phyloP scores from a whole-genome alignment of 768 basidiomycete genomes.

The Kwoniella sp. region DNA sequence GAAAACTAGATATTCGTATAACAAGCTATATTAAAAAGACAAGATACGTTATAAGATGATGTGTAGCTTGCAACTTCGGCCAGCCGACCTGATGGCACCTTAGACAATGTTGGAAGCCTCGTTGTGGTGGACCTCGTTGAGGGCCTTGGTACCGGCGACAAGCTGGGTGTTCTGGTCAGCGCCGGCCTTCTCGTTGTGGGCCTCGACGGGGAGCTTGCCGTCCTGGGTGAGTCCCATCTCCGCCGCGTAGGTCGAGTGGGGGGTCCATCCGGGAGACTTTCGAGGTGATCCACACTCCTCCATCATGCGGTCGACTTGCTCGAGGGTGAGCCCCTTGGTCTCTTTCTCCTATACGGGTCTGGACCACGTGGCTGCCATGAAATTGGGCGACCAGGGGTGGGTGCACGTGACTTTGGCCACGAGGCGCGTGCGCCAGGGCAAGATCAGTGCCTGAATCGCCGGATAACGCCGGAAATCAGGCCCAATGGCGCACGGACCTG shows the following conservation, averaged over 20 bases:
- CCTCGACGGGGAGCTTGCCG: conserved; percentile 37
- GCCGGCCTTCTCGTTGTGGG: conserved; percentile 18
- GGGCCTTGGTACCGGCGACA: conserved; percentile 20
- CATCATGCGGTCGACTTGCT: conserved; percentile 52
- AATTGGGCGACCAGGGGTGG: too few species aligned
- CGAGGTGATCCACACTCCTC: conserved; percentile 40
- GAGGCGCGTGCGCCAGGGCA: too few species aligned
- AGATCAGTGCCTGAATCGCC: not conserved
- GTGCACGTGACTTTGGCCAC: too few species aligned
- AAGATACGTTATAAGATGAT: not conserved
- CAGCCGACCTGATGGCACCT: too few species aligned
- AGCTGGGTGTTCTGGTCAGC: conserved; percentile 25
- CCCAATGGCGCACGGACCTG: too few species aligned
- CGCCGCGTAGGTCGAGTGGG: conserved; percentile 53
- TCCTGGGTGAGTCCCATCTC: conserved; percentile 42
- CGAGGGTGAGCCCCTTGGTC: conserved; percentile 69
- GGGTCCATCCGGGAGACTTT: conserved; percentile 54
- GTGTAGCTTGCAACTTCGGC: not conserved
- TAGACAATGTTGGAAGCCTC: conserved; percentile 17
- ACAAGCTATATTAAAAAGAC: not conserved
- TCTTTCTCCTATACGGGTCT: too few species aligned
- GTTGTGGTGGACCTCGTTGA: conserved; percentile 2
- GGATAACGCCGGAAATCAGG: too few species aligned
- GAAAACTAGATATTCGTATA: not conserved
- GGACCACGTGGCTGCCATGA: conserved; percentile 68